Conservation (phyloP, 805 yeast species). For the Cyberlindnera euphorbiiphila region DNA sequence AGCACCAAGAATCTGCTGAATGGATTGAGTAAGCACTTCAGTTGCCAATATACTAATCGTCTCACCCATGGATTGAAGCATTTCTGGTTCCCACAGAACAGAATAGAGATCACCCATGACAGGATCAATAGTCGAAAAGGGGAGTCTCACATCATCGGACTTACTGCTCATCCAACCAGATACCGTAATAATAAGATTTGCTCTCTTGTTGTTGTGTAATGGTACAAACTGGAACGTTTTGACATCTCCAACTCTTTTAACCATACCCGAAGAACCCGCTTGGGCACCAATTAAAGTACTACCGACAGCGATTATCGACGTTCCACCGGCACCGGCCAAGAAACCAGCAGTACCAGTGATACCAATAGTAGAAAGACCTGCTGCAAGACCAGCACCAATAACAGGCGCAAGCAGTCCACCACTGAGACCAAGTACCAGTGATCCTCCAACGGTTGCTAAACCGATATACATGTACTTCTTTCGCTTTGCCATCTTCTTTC, state of each 20-base stretch:
- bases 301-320: conserved; percentile 87
- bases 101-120: conserved; percentile 96
- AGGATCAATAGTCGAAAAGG: conserved; percentile 95
- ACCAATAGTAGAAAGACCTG: conserved; percentile 93
- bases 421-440: conserved; percentile 87
- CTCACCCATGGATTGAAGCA: conserved; percentile 94
- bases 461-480: conserved; percentile 84
- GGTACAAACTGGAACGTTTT: conserved; percentile 93
- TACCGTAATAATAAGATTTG: conserved; percentile 82
- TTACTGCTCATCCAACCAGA: conserved; percentile 98
- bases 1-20: conserved; percentile 92
- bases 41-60: conserved; percentile 91
- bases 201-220: conserved; percentile 82
- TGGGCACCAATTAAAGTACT: conserved; percentile 89
- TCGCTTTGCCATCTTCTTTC: conserved; percentile 62
- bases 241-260: conserved; percentile 83
- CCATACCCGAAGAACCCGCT: conserved; percentile 84
- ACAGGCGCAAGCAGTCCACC: conserved; percentile 97
- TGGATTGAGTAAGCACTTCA: conserved; percentile 87
- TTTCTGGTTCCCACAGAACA: conserved; percentile 95
- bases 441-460: conserved; percentile 94
- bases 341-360: conserved; percentile 91
- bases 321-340: conserved; percentile 95
- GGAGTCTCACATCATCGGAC: conserved; percentile 92
- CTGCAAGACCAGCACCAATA: conserved; percentile 97